These are phyloP conservation scores for Clonostachys solani DNA, from an alignment of 2,329 filamentous ascomycete genomes.

Conservation along the genomic window DNA sequence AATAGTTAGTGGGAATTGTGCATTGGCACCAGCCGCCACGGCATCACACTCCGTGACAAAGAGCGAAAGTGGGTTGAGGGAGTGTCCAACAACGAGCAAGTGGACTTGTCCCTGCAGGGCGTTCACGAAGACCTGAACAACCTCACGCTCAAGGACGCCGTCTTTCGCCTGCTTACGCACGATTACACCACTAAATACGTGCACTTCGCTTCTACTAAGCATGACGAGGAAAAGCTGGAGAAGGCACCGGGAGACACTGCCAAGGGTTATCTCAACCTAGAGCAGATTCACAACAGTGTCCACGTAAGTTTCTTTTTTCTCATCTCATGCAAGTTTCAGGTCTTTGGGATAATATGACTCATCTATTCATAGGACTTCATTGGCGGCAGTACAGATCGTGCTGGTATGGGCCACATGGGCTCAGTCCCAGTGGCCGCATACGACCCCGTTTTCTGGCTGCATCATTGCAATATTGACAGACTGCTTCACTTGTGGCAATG, in stretches of 20 bases:
- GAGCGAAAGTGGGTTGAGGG: not conserved
- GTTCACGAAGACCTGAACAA: not conserved
- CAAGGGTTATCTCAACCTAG: conserved; percentile 11
- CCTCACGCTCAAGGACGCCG: not conserved
- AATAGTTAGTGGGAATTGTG: not conserved
- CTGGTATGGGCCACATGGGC: conserved; percentile 44
- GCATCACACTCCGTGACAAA: not conserved
- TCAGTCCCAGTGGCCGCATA: conserved; percentile 53
- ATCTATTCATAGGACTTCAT: not conserved
- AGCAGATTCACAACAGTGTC: conserved; percentile 32
- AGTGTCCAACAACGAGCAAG: not conserved
- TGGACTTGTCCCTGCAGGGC: not conserved
- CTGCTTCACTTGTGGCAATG: not conserved
- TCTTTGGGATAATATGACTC: not conserved
- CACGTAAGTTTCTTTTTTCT: conserved; percentile 10
- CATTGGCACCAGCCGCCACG: not conserved
- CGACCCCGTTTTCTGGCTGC: conserved; percentile 61
- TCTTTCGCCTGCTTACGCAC: not conserved
- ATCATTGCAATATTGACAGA: conserved; percentile 36
- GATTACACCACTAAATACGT: not conserved
- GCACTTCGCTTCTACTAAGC: not conserved
- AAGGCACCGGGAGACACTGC: not conserved
- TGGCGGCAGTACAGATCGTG: not conserved
- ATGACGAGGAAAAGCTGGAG: not conserved
- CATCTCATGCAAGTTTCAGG: not conserved